These are phyloP conservation scores for Limnanthes douglasii DNA, from an alignment of 345 rosid genomes.

Conservation along the genomic window DNA sequence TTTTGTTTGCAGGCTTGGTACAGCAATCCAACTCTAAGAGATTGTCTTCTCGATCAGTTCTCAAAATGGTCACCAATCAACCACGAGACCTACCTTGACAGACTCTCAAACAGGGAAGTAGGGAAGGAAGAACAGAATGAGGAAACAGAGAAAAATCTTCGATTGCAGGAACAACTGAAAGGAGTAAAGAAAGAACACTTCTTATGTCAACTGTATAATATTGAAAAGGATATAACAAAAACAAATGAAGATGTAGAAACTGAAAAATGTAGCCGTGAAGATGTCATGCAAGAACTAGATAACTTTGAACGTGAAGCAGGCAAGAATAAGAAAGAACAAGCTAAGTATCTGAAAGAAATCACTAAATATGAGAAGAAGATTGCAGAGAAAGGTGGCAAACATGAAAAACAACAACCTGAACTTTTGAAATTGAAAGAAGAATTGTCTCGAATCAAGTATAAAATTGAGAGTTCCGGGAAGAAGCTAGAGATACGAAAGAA, in stretches of 20 bases:
- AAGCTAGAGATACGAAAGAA: conserved; percentile 43
- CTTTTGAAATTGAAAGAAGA: conserved; percentile 61
- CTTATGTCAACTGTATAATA: conserved; percentile 50
- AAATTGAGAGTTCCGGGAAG: conserved; percentile 45
- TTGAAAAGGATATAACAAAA: conserved; percentile 36
- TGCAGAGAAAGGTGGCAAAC: conserved; percentile 30
- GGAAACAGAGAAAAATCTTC: conserved; percentile 70
- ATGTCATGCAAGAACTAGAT: conserved; percentile 34
- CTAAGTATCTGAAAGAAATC: conserved; percentile 47
- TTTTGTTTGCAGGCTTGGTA: too few species aligned
- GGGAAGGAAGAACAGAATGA: conserved; percentile 78
- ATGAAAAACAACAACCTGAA: conserved; percentile 60
- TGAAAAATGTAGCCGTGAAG: conserved; percentile 34
- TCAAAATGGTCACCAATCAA: too few species aligned
- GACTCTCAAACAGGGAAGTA: too few species aligned
- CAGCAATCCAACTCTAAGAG: too few species aligned
- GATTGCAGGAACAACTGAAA: conserved; percentile 64
- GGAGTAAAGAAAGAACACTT: conserved; percentile 48
- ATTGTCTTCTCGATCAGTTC: too few species aligned
- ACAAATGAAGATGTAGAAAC: conserved; percentile 29
- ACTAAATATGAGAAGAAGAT: conserved; percentile 39
- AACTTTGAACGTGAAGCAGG: conserved; percentile 28
- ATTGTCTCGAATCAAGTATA: conserved; percentile 41
- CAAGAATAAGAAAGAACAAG: conserved; percentile 46
- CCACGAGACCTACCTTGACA: too few species aligned